These are phyloP conservation scores for Waltergamsia citrina DNA, from an alignment of 2,329 filamentous ascomycete genomes.

Conservation along the genomic window DNA sequence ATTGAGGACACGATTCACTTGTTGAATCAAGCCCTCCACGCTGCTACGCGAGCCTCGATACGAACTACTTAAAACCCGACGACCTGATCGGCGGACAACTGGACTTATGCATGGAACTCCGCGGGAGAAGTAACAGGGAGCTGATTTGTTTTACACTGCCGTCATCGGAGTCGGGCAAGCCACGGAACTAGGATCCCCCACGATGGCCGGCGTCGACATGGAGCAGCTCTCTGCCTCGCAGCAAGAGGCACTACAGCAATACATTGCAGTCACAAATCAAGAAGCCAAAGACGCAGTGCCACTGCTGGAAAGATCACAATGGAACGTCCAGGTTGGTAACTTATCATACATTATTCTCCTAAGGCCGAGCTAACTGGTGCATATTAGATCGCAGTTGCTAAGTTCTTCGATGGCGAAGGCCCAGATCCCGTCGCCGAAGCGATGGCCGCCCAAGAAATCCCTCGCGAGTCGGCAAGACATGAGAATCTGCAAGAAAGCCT, in stretches of 20 bases:
- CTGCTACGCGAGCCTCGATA: too few relatives aligned
- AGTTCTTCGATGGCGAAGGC: slow-evolving; percentile 95
- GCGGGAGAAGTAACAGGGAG: too few relatives aligned
- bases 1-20: too few relatives aligned
- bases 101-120: too few relatives aligned
- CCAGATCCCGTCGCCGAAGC: slow-evolving; percentile 75
- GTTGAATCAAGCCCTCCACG: too few relatives aligned
- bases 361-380: not conserved
- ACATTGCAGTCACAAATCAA: slow-evolving; percentile 80
- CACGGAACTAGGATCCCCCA: too few relatives aligned
- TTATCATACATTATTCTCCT: not conserved
- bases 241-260: slow-evolving; percentile 79
- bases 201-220: slow-evolving; percentile 41
- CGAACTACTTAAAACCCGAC: too few relatives aligned
- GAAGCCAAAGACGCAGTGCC: slow-evolving; percentile 66
- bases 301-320: slow-evolving; percentile 77
- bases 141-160: too few relatives aligned
- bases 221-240: slow-evolving; percentile 66
- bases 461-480: slow-evolving; percentile 53
- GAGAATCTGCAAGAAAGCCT: slow-evolving; percentile 65
- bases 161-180: too few relatives aligned
- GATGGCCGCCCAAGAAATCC: slow-evolving; percentile 51
- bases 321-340: slow-evolving; percentile 73
- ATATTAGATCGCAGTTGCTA: slow-evolving; percentile 78
- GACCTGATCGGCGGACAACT: too few relatives aligned